Conservation (phyloP, 192 early-diverging fungal genomes). For the Allomyces javanicus region DNA sequence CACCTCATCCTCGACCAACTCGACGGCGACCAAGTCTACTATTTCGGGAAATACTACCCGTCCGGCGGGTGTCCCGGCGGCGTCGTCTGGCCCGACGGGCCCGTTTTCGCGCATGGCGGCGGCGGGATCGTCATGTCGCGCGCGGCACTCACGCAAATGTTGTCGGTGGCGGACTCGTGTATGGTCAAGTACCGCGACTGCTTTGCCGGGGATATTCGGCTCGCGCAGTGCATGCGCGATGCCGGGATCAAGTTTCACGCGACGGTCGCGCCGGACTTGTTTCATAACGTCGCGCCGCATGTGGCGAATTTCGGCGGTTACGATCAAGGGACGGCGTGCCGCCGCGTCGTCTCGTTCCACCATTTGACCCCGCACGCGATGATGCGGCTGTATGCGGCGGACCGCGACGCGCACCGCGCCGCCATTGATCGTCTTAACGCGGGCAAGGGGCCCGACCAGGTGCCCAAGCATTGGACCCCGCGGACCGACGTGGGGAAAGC, state of each 20-base stretch:
- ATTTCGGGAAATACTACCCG: constrained; percentile 9
- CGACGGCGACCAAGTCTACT: constrained; percentile 8
- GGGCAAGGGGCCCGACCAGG: too few relatives aligned
- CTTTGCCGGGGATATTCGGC: constrained; percentile 18
- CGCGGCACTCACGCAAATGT: constrained; percentile 3
- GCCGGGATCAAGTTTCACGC: constrained; percentile 7
- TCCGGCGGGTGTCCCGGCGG: constrained; percentile 19
- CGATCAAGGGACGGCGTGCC: neutral
- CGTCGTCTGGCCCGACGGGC: constrained; percentile 10
- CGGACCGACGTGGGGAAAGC: too few relatives aligned
- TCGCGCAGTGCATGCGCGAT: constrained; percentile 18
- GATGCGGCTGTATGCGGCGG: neutral
- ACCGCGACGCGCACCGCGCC: too few relatives aligned
- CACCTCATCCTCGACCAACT: neutral
- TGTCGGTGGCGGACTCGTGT: constrained; percentile 1
- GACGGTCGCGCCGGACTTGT: neutral
- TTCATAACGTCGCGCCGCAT: too few relatives aligned
- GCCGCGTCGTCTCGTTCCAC: neutral
- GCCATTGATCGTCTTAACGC: too few relatives aligned
- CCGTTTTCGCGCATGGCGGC: constrained; percentile 19
- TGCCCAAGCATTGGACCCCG: too few relatives aligned
- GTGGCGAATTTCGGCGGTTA: neutral
- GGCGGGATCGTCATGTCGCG: constrained; percentile 14
- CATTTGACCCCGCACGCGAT: neutral
- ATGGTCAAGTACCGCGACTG: constrained; percentile 11